phyloP scores from a whole-genome alignment of 495 filamentous ascomycete species.

The Aspergillus haitiensis region DNA sequence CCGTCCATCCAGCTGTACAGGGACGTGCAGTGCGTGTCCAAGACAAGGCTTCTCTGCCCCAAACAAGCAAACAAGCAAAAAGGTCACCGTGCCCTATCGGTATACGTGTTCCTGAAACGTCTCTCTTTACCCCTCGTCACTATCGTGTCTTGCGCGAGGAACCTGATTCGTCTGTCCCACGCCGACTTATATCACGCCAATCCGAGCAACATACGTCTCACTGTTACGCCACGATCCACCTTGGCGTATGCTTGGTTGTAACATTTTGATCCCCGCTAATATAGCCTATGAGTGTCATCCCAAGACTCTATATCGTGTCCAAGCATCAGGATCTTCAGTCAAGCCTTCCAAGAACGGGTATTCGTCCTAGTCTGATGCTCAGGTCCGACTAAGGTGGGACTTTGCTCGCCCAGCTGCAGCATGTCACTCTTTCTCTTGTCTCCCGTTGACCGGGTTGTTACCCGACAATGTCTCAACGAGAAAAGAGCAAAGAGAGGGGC shows the following conservation, averaged over 20 bases:
- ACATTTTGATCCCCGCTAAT: slow-evolving; percentile 2
- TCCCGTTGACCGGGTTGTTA: background rate
- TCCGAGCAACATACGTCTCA: background rate
- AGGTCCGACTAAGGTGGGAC: slow-evolving; percentile 8
- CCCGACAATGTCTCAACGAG: background rate
- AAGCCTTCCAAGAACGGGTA: slow-evolving; percentile 5
- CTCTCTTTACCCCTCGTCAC: background rate
- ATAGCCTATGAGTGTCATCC: slow-evolving; percentile 3
- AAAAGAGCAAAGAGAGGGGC: background rate
- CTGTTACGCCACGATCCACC: background rate
- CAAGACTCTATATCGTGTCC: slow-evolving; percentile 2
- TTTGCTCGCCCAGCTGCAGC: background rate
- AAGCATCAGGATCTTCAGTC: slow-evolving; percentile 9
- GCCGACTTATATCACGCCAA: background rate
- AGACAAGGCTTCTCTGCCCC: slow-evolving; percentile 13
- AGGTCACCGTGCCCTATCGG: background rate
- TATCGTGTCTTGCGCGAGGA: background rate
- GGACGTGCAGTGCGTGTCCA: background rate
- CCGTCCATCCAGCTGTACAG: slow-evolving; percentile 5
- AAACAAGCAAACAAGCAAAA: slow-evolving; percentile 20
- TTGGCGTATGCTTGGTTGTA: slow-evolving; percentile 1
- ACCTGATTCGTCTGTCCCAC: slow-evolving; percentile 1
- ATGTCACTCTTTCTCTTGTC: background rate
- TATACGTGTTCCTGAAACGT: background rate
- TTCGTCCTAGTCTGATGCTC: slow-evolving; percentile 10